Evolutionary conservation across 768 basidiomycete species (phyloP).

Genomic region (Galerina marginata): DNA sequence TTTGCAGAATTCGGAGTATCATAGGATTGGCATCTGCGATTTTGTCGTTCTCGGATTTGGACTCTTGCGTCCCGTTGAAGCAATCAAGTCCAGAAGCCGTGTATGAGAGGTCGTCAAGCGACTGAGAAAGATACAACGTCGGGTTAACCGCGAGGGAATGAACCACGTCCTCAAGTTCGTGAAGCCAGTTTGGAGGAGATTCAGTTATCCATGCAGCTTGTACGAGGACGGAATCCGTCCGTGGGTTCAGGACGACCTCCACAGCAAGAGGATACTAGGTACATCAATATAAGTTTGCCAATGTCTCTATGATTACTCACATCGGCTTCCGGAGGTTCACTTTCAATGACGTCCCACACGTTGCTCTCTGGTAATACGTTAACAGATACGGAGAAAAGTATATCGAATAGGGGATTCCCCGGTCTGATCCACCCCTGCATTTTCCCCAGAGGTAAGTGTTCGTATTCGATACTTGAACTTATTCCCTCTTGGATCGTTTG

Average conservation of each 20-base stretch:
- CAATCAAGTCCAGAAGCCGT: background rate
- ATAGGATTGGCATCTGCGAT: constrained; percentile 15
- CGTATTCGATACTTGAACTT: constrained; percentile 34
- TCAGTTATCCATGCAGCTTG: constrained; percentile 32
- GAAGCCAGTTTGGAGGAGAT: constrained; percentile 22
- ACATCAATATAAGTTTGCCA: constrained; percentile 1
- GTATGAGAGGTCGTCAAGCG: constrained; percentile 1
- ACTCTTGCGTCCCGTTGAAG: background rate
- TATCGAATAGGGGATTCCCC: constrained; percentile 34
- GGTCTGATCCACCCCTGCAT: constrained; percentile 40
- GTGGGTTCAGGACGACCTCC: constrained; percentile 33
- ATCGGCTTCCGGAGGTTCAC: constrained; percentile 37
- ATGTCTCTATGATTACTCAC: constrained; percentile 24
- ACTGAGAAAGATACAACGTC: constrained; percentile 8
- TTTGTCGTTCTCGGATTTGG: background rate
- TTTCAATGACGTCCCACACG: constrained; percentile 34
- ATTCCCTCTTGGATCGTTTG: constrained; percentile 30
- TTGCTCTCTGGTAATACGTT: constrained; percentile 18
- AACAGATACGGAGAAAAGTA: constrained; percentile 38
- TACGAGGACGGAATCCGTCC: constrained; percentile 24
- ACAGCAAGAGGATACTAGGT: constrained; percentile 36
- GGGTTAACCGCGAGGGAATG: constrained; percentile 16
- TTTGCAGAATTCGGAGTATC: constrained; percentile 19
- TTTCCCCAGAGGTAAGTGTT: constrained; percentile 37
- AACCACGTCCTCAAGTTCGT: constrained; percentile 28